A percentile compares a stretch with the other conserved stretches of the same genome.
Evolutionary conservation across 495 filamentous ascomycete genomes (phyloP).

Genomic region (Evernia prunastri): DNA sequence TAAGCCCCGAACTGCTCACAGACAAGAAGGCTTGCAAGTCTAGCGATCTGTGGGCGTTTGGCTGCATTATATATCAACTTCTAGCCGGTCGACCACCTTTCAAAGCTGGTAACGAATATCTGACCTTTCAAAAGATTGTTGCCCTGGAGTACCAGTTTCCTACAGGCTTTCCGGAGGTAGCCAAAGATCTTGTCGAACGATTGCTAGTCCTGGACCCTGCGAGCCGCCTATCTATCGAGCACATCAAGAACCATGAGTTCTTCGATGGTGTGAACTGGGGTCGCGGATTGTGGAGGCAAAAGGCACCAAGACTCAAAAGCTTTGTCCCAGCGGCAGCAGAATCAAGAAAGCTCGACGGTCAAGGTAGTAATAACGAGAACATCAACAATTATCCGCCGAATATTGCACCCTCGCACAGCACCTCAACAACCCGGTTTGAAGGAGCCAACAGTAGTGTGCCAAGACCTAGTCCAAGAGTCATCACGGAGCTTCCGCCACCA

Average conservation of each 20-base stretch:
- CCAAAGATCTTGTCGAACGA: constrained; percentile 86
- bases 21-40: constrained; percentile 97
- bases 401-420: constrained; percentile 42
- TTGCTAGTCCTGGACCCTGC: constrained; percentile 86
- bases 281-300: constrained; percentile 78
- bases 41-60: constrained; percentile 97
- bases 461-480: constrained; percentile 68
- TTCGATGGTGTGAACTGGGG: constrained; percentile 90
- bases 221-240: constrained; percentile 83
- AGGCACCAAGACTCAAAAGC: constrained; percentile 80
- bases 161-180: constrained; percentile 77
- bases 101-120: constrained; percentile 94
- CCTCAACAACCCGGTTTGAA: constrained; percentile 31
- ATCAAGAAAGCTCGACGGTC: constrained; percentile 75
- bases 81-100: constrained; percentile 91
- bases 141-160: constrained; percentile 91
- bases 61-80: constrained; percentile 98
- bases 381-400: constrained; percentile 38
- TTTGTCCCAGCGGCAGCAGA: constrained; percentile 77
- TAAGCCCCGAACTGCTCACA: constrained; percentile 89
- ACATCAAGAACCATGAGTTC: constrained; percentile 96
- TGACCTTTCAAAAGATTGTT: constrained; percentile 98
- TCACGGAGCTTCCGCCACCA: constrained; percentile 92
- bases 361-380: constrained; percentile 22
- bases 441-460: constrained; percentile 43